Evolutionary conservation across 257 asterid genomes (phyloP).

Genomic region (Solanum gracilifrons): DNA sequence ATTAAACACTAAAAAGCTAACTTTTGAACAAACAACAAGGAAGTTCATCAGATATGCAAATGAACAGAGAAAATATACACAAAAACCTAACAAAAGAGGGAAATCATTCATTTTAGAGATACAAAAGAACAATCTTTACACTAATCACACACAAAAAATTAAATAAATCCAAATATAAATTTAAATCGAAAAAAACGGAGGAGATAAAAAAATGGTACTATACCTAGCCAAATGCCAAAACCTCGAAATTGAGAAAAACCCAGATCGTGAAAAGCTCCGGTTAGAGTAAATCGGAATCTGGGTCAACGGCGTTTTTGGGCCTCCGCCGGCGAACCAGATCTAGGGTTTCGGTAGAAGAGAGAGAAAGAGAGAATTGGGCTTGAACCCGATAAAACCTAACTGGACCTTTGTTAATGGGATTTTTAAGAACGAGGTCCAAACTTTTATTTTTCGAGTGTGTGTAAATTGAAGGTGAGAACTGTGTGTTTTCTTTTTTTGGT

Average conservation of each 20-base stretch:
- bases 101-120: neutral
- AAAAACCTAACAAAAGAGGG: neutral
- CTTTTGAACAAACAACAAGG: neutral
- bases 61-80: neutral
- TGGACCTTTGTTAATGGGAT: conserved; percentile 48
- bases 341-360: conserved; percentile 41
- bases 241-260: neutral
- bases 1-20: neutral
- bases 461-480: neutral
- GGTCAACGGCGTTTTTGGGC: conserved; percentile 8
- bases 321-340: conserved; percentile 29
- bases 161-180: neutral
- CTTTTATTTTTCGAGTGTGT: neutral
- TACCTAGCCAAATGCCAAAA: conserved; percentile 2
- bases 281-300: neutral
- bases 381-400: conserved; percentile 26
- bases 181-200: neutral
- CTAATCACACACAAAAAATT: neutral
- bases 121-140: neutral
- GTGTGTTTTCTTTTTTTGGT: neutral
- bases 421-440: conserved; percentile 35
- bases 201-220: neutral
- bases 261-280: neutral
- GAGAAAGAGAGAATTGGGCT: conserved; percentile 61
- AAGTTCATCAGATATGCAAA: neutral